These are phyloP conservation scores for Podospora didyma DNA, from an alignment of 495 filamentous ascomycete genomes.

Conservation along the genomic window DNA sequence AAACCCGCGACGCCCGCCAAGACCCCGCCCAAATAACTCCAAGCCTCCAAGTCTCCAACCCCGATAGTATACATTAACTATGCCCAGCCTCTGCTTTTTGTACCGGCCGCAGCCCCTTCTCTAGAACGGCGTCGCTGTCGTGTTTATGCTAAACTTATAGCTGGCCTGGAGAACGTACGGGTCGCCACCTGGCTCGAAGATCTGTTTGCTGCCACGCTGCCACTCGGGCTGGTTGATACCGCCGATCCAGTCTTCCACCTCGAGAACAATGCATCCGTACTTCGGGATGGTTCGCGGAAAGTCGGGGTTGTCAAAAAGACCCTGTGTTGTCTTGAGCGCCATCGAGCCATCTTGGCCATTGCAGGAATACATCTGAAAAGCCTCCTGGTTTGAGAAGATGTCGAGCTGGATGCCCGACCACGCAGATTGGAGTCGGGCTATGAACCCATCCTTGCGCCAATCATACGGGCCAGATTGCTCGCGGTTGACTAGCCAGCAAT, in stretches of 20 bases:
- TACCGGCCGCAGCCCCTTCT: neutral
- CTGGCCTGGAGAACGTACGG: slow-evolving; percentile 63
- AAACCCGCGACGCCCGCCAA: too few relatives aligned
- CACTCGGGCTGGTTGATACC: slow-evolving; percentile 77
- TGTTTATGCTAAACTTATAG: slow-evolving; percentile 53
- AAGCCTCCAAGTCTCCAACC: too few relatives aligned
- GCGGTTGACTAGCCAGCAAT: slow-evolving; percentile 47
- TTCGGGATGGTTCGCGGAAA: slow-evolving; percentile 52
- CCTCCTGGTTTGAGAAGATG: slow-evolving; percentile 69
- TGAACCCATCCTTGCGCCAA: slow-evolving; percentile 52
- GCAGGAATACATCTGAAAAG: slow-evolving; percentile 76
- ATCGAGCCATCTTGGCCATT: slow-evolving; percentile 65
- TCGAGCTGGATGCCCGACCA: slow-evolving; percentile 71
- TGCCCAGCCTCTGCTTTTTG: too few relatives aligned
- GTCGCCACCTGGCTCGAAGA: slow-evolving; percentile 58
- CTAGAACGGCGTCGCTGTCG: slow-evolving; percentile 19
- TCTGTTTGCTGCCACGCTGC: slow-evolving; percentile 58
- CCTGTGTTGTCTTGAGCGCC: slow-evolving; percentile 61
- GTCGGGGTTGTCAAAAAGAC: slow-evolving; percentile 34
- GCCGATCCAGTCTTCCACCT: slow-evolving; percentile 72
- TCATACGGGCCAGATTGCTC: slow-evolving; percentile 44
- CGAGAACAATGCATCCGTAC: slow-evolving; percentile 70
- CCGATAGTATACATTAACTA: too few relatives aligned
- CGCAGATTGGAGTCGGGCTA: slow-evolving; percentile 59
- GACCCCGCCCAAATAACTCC: too few relatives aligned